These are phyloP conservation scores for Phytophthora melonis DNA, from an alignment of 352 stramenopile species.

Conservation along the genomic window DNA sequence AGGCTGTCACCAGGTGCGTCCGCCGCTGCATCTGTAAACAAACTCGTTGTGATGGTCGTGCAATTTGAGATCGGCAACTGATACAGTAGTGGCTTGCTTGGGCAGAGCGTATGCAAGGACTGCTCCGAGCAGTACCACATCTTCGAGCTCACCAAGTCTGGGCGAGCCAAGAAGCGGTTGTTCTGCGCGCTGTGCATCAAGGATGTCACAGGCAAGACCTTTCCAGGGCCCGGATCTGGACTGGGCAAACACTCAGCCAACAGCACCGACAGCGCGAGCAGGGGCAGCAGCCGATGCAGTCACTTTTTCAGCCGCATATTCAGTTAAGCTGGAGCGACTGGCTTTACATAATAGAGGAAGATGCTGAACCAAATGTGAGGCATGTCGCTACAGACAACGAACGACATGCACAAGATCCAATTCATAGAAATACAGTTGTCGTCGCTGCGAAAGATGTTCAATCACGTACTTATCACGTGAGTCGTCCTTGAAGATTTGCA, in stretches of 20 bases:
- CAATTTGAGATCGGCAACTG: not conserved
- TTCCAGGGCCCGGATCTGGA: constrained; percentile 6
- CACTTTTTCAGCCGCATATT: constrained; percentile 32
- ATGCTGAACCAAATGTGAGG: not conserved
- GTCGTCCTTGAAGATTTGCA: constrained; percentile 17
- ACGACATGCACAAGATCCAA: constrained; percentile 11
- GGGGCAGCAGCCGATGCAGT: constrained; percentile 21
- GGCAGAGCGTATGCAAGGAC: constrained; percentile 49
- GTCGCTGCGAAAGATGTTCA: too few species aligned
- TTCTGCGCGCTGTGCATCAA: constrained; percentile 50
- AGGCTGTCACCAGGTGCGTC: constrained; percentile 45
- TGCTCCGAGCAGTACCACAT: constrained; percentile 42
- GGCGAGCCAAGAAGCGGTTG: constrained; percentile 28
- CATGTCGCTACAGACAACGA: not conserved
- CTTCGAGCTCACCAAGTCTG: constrained; percentile 40
- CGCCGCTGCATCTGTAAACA: constrained; percentile 9
- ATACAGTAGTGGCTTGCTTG: too few species aligned
- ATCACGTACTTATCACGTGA: too few species aligned
- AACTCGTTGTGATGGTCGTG: not conserved
- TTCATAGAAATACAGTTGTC: not conserved
- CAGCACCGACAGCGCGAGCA: constrained; percentile 19
- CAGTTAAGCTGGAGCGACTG: constrained; percentile 22
- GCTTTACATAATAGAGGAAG: not conserved
- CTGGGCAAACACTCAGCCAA: constrained; percentile 16
- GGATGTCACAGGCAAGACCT: constrained; percentile 23